Evolutionary conservation across 2,329 filamentous ascomycete species (phyloP), one percentile per base, ranked within the genome.

Genomic region (Aureobasidium lini): DNA sequence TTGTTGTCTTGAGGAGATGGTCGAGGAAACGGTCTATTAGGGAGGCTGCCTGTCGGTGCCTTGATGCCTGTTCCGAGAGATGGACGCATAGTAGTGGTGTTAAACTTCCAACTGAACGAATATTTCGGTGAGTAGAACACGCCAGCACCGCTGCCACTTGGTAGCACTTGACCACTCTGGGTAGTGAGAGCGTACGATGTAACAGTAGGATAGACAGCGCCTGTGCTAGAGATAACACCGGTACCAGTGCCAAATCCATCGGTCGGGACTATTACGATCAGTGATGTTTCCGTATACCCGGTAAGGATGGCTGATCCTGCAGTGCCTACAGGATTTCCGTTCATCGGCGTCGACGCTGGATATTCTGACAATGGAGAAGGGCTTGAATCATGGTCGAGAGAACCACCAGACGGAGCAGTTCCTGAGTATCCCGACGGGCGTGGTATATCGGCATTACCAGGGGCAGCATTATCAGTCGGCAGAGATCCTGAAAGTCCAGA

Each of bases 41-140:
- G 23, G 11, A 32, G n/a, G 31, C 23, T 59, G 6, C 37, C 37
- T 6, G 29, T 29, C 9, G 54, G 34, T 6, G 31, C n/a, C 9
- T 16, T 32, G 8, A 6, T 39, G 31, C 31, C 32, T 16, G 52
- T 42, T 6, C 40, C 15, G 2, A 37, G 3, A 28, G 29, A 13
- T 16, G n/a, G 29, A 11, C 40, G 52, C 1, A 16, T 44, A 16
- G 52, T 46, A 29, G 37, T 56, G 18, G 52, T 56, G 7, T 56
- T 56, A 31, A 56, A 44, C 13, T 46, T 56, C 52, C 52, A 56
- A 18, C 52, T 56, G 40, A 56, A 56, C 16, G 52, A 56, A 7
- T 46, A 56, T n/a, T 56, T 56, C 2, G 52, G 52, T 6, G 40
- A 23, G 13, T 29, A 56, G 2, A 29, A 13, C n/a, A 18, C 8